Evolutionary conservation across 768 basidiomycete genomes (phyloP).

Genomic region (Pisolithus microcarpus): DNA sequence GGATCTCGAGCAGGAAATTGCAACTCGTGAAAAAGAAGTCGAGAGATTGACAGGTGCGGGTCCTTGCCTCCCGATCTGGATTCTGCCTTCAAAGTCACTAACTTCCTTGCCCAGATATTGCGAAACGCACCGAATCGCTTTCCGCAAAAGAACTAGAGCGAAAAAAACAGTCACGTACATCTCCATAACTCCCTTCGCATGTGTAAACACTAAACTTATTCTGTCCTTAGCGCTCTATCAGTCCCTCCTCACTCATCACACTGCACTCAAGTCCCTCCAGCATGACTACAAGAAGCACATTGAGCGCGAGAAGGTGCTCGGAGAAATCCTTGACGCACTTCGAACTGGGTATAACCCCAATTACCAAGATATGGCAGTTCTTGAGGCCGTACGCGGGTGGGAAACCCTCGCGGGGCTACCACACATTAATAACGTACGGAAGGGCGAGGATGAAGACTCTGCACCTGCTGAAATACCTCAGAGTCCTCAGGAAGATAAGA

Average conservation of each 20-base stretch:
- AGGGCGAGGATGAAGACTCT: constrained; percentile 35
- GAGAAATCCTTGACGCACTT: constrained; percentile 75
- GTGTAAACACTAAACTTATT: neutral
- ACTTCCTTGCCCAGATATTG: constrained; percentile 46
- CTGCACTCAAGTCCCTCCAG: constrained; percentile 71
- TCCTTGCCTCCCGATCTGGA: constrained; percentile 1
- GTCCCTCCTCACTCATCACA: constrained; percentile 63
- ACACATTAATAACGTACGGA: constrained; percentile 63
- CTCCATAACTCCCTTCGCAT: neutral
- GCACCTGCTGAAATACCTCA: constrained; percentile 20
- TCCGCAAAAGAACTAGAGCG: constrained; percentile 76
- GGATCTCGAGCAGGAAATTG: constrained; percentile 52
- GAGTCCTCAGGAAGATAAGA: constrained; percentile 9
- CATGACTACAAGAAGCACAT: constrained; percentile 65
- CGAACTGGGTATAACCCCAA: constrained; percentile 92
- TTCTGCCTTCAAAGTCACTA: neutral
- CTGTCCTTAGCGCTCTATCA: constrained; percentile 64
- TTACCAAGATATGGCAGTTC: constrained; percentile 98
- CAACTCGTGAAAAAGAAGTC: constrained; percentile 60
- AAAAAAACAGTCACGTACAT: constrained; percentile 82
- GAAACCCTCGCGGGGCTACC: constrained; percentile 65
- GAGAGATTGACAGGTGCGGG: constrained; percentile 60
- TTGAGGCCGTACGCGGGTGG: constrained; percentile 94
- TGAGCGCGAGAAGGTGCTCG: constrained; percentile 69
- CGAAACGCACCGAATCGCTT: constrained; percentile 69